phyloP scores from a whole-genome alignment of 2,329 filamentous ascomycete genomes.

The Chrysoporthe cubensis region DNA sequence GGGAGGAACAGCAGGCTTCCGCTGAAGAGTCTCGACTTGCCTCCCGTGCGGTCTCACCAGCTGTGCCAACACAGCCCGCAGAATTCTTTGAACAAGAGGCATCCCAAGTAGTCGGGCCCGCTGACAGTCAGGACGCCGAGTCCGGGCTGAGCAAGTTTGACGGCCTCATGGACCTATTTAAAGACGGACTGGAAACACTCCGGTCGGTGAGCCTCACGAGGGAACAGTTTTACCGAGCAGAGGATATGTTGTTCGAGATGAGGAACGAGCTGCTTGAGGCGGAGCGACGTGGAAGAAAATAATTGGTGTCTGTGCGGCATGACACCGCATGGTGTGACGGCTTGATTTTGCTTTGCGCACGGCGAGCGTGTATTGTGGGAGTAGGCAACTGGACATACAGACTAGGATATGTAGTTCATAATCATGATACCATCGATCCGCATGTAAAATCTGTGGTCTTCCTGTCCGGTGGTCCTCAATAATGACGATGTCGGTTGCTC shows the following conservation, averaged over 20 bases:
- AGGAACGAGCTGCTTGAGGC: conserved; percentile 75
- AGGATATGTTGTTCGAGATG: conserved; percentile 80
- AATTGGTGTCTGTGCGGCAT: background rate
- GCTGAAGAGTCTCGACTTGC: conserved; percentile 8
- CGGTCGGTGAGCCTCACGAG: conserved; percentile 63
- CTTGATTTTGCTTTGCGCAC: background rate
- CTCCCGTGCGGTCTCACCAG: conserved; percentile 4
- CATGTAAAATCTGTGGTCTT: no score
- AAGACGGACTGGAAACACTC: conserved; percentile 62
- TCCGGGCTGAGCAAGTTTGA: conserved; percentile 40
- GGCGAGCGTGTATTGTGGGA: background rate
- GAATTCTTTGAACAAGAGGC: conserved; percentile 12
- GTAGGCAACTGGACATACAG: background rate
- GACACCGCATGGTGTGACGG: background rate
- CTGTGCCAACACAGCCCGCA: conserved; percentile 11
- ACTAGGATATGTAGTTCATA: conserved; percentile 7
- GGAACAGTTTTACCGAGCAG: conserved; percentile 70
- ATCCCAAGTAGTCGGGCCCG: background rate
- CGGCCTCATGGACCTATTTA: conserved; percentile 59
- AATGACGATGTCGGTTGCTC: no score
- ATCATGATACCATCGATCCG: background rate
- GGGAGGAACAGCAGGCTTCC: conserved; percentile 23
- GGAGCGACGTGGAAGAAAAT: conserved; percentile 58
- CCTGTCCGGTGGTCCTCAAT: no score
- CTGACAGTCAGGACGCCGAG: background rate